Evolutionary conservation across 129 eudicot genomes (phyloP), one percentile per base, ranked within the genome.

Genomic region (Centella asiatica): DNA sequence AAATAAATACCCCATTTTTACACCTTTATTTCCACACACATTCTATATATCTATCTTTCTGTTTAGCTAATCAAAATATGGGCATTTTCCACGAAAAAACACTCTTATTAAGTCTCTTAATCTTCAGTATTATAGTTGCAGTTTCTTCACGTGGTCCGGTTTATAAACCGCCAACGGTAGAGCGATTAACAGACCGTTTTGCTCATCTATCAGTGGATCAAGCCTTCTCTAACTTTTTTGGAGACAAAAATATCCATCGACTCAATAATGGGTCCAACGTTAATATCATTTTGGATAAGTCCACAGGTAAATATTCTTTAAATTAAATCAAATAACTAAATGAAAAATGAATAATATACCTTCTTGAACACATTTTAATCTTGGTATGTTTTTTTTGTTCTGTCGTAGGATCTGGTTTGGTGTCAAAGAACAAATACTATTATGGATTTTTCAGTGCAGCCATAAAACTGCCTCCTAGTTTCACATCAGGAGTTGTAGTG

Each of bases 401-500:
- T 58, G n/a, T 18, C 68, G 14, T 53, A 90, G 97, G 98, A 14
- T 84, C 95, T 26, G 98, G 98, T 42, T 71, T 92, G 71, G 74
- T 72, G n/a, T 87, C 99, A n/a, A 92, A 76, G 76, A 82, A 82
- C 40, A 76, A 62, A 50, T 87, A 82, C 70, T 49, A 80, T 52
- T 75, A 87, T 77, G 99, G 99, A 42, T 92, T 92, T 72, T 92
- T 92, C 80, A 92, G 84, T 76, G 86, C 80, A 47, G 94, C 95
- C 15, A 67, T 92, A 25, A 92, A 84, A 64, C 73, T 87, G 49
- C 98, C 98, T 64, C 42, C 79, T 68, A 87, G 97, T 67, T 76
- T 77, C 47, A 81, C 97, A 65, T 86, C 97, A 63, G 98, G 98
- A 57, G 79, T 90, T 29, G 97, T 90, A 31, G 57, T 86, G 44